Evolutionary conservation across 441 rosid species (phyloP).

Genomic region (Erodium moschatum): DNA sequence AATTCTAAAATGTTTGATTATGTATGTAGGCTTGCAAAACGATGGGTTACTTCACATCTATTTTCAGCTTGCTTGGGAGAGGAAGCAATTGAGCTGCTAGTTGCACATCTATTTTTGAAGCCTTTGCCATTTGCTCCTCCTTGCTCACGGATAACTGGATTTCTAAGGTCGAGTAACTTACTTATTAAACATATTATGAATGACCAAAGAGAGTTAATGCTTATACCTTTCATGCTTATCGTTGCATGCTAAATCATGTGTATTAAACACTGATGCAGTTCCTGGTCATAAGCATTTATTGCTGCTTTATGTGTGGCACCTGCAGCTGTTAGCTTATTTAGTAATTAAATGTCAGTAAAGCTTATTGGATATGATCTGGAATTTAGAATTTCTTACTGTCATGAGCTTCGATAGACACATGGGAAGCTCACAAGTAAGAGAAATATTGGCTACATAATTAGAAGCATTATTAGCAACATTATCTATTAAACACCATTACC

Average conservation of each 20-base stretch:
- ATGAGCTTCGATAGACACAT: too few relatives aligned
- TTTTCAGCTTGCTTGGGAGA: slow-evolving; percentile 85
- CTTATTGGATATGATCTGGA: too few relatives aligned
- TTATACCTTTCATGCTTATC: slow-evolving; percentile 7
- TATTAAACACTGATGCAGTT: too few relatives aligned
- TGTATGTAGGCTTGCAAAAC: slow-evolving; percentile 68
- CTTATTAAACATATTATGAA: neutral
- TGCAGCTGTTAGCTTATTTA: too few relatives aligned
- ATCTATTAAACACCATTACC: too few relatives aligned
- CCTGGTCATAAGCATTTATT: too few relatives aligned
- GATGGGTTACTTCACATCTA: slow-evolving; percentile 87
- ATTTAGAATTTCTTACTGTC: too few relatives aligned
- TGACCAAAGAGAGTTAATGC: neutral
- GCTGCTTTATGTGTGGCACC: too few relatives aligned
- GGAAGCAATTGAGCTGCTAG: slow-evolving; percentile 80
- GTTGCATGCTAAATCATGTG: neutral
- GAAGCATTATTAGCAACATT: too few relatives aligned
- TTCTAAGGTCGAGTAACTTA: slow-evolving; percentile 48
- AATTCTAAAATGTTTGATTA: slow-evolving; percentile 9
- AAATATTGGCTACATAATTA: too few relatives aligned
- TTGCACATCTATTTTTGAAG: slow-evolving; percentile 66
- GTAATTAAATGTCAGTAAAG: too few relatives aligned
- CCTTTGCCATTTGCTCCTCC: slow-evolving; percentile 74
- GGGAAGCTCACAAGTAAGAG: too few relatives aligned
- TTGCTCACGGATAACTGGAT: slow-evolving; percentile 72